Evolutionary conservation across 1,139 yeast species (phyloP), one percentile per base, ranked within the genome.

Genomic region (Scheffersomyces insectosa): DNA sequence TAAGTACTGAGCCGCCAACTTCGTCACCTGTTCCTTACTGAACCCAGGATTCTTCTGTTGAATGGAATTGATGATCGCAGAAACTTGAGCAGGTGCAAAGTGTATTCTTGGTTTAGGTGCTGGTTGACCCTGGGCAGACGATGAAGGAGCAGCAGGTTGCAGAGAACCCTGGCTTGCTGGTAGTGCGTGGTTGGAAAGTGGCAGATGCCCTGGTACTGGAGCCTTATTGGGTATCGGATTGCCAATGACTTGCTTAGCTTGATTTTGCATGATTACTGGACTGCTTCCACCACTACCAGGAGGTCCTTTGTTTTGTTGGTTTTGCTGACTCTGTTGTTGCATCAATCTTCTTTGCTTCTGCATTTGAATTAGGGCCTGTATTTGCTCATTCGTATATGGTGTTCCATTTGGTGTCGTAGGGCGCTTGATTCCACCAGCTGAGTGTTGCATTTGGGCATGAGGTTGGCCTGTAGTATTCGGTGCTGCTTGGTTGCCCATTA

Each of bases 1-100:
- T 46, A 85, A 66, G 55, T 84, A 85, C 28, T 83, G 80, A 6
- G 87, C 88, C 0, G 91, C 91, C 47, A 83, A 67, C 52, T 82
- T 80, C 0, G 88, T 82, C 2, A 85, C 90, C 53, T 85, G 89
- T 44, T 83, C 88, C 48, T 83, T 82, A 3, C 85, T 72, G 56
- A 84, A 68, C 27, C 75, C 77, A 1, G 95, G 95, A 56, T 86
- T 80, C 56, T 84, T 85, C 14, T 77, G 71, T 52, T 83, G 87
- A 43, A 85, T 83, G 42, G 85, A 84, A 48, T 78, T 81, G 45
- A 86, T 80, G 40, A 86, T 75, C 2, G 87, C 85, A 6, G 88
- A 77, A 3, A 85, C 85, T 55, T 85, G 91, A 1, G 83, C 80
- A 15, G 83, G 75, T 1, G 84, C 77, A 60, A 79, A 69, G 51